These are phyloP conservation scores for Tolypocladium capitatum DNA, from an alignment of 2,329 filamentous ascomycete genomes.

Conservation along the genomic window DNA sequence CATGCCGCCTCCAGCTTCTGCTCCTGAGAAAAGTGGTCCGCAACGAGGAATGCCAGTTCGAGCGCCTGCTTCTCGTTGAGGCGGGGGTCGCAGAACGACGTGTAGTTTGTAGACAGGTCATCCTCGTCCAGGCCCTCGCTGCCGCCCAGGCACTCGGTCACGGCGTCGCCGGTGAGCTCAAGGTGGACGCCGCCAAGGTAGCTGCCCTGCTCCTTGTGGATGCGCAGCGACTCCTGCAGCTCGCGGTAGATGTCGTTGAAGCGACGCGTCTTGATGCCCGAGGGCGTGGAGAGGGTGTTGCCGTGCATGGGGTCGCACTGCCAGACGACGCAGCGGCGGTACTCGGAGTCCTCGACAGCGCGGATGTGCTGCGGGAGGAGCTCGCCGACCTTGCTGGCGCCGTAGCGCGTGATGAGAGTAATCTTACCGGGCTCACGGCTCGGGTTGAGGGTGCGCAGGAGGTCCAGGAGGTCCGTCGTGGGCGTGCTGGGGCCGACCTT, in stretches of 20 bases:
- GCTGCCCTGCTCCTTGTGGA: conserved; percentile 72
- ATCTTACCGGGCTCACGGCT: conserved; percentile 75
- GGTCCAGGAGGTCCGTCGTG: conserved; percentile 56
- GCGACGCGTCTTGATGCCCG: conserved; percentile 80
- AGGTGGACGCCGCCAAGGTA: conserved; percentile 91
- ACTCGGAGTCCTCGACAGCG: conserved; percentile 70
- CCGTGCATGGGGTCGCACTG: conserved; percentile 99
- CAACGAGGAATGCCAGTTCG: conserved; percentile 86
- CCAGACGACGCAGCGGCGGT: conserved; percentile 63
- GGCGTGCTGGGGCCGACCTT: conserved; percentile 88
- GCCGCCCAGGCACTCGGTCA: conserved; percentile 90
- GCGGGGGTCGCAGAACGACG: conserved; percentile 87
- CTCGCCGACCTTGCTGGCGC: conserved; percentile 58
- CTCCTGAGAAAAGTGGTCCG: conserved; percentile 54
- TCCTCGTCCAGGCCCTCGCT: conserved; percentile 78
- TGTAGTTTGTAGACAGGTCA: conserved; percentile 82
- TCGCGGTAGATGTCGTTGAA: conserved; percentile 87
- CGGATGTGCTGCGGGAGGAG: conserved; percentile 78
- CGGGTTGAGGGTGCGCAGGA: conserved; percentile 82
- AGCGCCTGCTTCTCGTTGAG: conserved; percentile 97
- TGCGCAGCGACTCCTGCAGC: conserved; percentile 66
- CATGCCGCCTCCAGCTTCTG: conserved; percentile 8
- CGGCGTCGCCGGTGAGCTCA: conserved; percentile 87
- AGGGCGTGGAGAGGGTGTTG: conserved; percentile 53
- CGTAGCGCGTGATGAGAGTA: conserved; percentile 92